Conservation (phyloP, 1,139 yeast species). For the Debaryomycetaceae sp. region DNA sequence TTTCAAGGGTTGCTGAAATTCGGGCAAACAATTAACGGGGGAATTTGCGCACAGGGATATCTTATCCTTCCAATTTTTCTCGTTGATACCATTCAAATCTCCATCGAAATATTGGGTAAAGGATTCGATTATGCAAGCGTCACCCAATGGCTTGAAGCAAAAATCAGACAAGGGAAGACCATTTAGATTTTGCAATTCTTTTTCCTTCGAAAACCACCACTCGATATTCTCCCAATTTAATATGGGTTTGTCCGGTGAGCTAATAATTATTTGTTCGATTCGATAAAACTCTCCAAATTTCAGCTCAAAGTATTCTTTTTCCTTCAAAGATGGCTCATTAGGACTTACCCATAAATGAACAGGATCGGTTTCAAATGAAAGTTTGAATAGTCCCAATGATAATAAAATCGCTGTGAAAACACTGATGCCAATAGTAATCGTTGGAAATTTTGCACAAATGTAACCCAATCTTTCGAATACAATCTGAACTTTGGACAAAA, state of each 20-base stretch:
- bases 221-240: conserved; percentile 60
- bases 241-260: conserved; percentile 63
- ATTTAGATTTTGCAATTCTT: conserved; percentile 38
- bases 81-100: conserved; percentile 47
- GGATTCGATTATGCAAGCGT: conserved; percentile 83
- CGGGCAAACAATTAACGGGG: conserved; percentile 87
- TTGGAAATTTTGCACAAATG: conserved; percentile 59
- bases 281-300: conserved; percentile 92
- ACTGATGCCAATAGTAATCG: conserved; percentile 46
- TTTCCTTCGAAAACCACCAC: conserved; percentile 89
- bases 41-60: conserved; percentile 62
- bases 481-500: conserved; percentile 10
- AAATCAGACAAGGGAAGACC: conserved; percentile 53
- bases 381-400: conserved; percentile 50
- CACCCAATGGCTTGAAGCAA: conserved; percentile 79
- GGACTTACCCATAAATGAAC: conserved; percentile 88
- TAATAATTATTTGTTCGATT: conserved; percentile 77
- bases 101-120: conserved; percentile 86
- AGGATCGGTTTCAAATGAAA: conserved; percentile 74
- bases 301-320: conserved; percentile 68
- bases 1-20: conserved; percentile 86
- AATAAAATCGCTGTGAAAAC: conserved; percentile 42
- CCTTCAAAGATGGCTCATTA: conserved; percentile 63
- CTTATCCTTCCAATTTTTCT: conserved; percentile 50
- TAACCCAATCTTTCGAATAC: conserved; percentile 47